phyloP scores from a whole-genome alignment of 2,329 filamentous ascomycete species.

The Venturia asperata region DNA sequence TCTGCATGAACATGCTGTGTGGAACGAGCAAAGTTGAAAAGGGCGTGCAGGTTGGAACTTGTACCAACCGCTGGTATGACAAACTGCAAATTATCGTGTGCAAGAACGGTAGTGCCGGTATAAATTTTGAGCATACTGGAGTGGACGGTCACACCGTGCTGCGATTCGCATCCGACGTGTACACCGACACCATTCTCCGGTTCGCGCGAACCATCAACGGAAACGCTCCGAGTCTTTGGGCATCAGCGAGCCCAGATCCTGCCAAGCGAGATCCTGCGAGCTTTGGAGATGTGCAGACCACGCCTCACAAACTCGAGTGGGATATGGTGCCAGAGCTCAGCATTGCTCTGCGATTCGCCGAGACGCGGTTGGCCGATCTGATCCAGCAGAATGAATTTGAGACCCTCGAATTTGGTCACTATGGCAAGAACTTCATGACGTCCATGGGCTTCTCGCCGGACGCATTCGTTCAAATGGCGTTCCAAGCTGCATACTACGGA shows the following conservation, averaged over 20 bases:
- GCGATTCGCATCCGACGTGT: conserved; percentile 90
- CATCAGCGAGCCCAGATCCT: conserved; percentile 82
- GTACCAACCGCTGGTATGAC: conserved; percentile 98
- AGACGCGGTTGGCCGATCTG: conserved; percentile 86
- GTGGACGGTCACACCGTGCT: conserved; percentile 96
- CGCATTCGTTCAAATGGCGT: conserved; percentile 98
- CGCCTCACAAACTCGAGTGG: conserved; percentile 94
- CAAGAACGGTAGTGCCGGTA: conserved; percentile 95
- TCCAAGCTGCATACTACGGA: conserved; percentile 96
- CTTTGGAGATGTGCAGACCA: conserved; percentile 89
- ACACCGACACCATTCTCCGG: conserved; percentile 93
- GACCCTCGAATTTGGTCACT: conserved; percentile 79
- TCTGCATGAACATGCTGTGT: conserved; percentile 99
- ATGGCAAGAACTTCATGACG: conserved; percentile 97
- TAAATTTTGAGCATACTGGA: conserved; percentile 98
- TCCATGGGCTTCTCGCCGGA: conserved; percentile 95
- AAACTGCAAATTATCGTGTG: conserved; percentile 99
- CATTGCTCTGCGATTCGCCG: conserved; percentile 88
- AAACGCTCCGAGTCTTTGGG: conserved; percentile 84
- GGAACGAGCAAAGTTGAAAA: conserved; percentile 86
- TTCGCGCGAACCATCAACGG: conserved; percentile 95
- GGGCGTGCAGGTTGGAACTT: conserved; percentile 93
- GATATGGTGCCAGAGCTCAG: conserved; percentile 89
- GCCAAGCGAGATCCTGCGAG: conserved; percentile 84
- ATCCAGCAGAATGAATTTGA: conserved; percentile 96